Evolutionary conservation across 345 rosid species (phyloP).

Genomic region (Eucalyptus lansdowneana): DNA sequence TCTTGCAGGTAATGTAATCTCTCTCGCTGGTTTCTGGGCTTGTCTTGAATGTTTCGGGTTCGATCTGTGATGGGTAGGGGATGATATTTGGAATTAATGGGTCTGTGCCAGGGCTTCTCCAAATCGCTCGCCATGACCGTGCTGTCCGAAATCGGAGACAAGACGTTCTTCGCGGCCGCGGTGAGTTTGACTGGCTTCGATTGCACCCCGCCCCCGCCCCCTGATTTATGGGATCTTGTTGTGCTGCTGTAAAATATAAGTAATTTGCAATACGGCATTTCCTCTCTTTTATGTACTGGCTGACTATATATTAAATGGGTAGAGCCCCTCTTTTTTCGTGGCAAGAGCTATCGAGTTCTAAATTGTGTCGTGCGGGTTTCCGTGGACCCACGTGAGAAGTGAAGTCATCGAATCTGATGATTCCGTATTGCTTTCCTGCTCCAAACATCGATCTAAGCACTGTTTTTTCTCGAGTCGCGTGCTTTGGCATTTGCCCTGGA

Average conservation of each 20-base stretch:
- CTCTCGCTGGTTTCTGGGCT: not conserved
- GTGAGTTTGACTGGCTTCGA: constrained; percentile 20
- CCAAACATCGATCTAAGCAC: not conserved
- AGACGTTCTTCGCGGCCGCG: constrained; percentile 98
- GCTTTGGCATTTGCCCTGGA: not conserved
- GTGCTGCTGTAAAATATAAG: not conserved
- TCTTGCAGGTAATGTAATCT: not conserved
- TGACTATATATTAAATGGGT: not conserved
- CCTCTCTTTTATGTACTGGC: not conserved
- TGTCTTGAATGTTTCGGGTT: not conserved
- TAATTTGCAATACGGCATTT: not conserved
- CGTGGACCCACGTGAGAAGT: not conserved
- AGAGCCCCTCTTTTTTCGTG: not conserved
- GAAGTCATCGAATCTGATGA: not conserved
- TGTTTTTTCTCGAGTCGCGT: not conserved
- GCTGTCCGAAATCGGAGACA: constrained; percentile 96
- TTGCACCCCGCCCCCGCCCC: not conserved
- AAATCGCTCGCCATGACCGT: constrained; percentile 97
- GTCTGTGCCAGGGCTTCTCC: constrained; percentile 67
- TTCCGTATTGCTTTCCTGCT: not conserved
- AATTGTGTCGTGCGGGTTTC: not conserved
- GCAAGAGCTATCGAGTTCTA: not conserved
- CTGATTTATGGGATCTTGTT: not conserved
- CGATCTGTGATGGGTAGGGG: not conserved
- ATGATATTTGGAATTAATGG: not conserved